Conservation (phyloP, 164 flowering plant species). For the Sedum album region DNA sequence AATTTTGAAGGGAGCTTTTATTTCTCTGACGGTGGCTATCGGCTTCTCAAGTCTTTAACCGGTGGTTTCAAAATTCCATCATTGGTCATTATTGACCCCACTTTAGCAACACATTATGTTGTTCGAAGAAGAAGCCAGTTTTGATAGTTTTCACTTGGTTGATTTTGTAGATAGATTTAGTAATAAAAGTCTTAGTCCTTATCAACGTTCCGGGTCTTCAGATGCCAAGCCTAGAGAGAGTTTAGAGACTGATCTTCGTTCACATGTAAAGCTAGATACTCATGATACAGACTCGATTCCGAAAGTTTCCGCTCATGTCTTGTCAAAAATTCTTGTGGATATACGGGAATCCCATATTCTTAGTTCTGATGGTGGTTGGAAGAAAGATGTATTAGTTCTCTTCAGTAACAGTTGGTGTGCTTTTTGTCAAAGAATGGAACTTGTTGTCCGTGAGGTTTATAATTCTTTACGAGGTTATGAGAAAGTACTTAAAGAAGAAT, state of each 20-base stretch:
- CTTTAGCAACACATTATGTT: conserved; percentile 52
- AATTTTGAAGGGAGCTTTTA: conserved; percentile 47
- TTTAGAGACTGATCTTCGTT: conserved; percentile 40
- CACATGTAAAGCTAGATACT: conserved; percentile 73
- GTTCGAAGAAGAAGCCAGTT: conserved; percentile 29
- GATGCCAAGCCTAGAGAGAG: conserved; percentile 29
- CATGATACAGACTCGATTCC: conserved; percentile 70
- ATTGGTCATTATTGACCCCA: conserved; percentile 69
- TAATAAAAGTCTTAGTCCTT: conserved; percentile 62
- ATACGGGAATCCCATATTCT: conserved; percentile 25
- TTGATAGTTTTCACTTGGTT: conserved; percentile 35
- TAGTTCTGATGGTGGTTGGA: conserved; percentile 27
- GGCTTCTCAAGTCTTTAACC: conserved; percentile 50
- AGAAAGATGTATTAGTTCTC: conserved; percentile 76
- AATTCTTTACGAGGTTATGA: conserved; percentile 52
- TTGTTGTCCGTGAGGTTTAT: conserved; percentile 83
- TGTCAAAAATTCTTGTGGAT: conserved; percentile 48
- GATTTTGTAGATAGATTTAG: conserved; percentile 45
- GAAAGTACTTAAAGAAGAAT: conserved; percentile 24
- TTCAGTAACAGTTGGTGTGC: conserved; percentile 90
- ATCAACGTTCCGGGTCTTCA: conserved; percentile 44
- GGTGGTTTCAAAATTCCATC: conserved; percentile 52
- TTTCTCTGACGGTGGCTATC: conserved; percentile 67
- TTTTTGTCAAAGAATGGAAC: conserved; percentile 87
- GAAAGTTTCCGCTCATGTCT: conserved; percentile 37